Evolutionary conservation across 345 rosid genomes (phyloP), one percentile per base, ranked within the genome.

Genomic region (Euphorbia peplus): DNA sequence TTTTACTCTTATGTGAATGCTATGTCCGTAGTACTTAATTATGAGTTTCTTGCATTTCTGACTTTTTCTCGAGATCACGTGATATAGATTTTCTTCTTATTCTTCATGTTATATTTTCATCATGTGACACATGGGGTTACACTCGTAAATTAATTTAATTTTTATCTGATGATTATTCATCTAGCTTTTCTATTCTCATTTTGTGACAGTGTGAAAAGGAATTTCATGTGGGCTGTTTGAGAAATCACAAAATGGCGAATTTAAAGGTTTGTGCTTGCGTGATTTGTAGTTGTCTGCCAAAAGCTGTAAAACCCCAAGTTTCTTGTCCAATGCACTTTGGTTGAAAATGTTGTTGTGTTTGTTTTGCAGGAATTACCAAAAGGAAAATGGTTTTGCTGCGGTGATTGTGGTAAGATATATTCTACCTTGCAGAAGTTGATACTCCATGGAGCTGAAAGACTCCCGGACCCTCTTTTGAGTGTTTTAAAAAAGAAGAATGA

Each of bases 201-300:
- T 16, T 66, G 2, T 67, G 39, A 26, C 76, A 76, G 97, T 93
- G 98, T 63, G 98, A 91, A 84, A 89, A 85, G 83, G 98, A 93
- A 77, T 93, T 82, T 76, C 98, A 93, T 50, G 92, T 93, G 67
- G 93, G 97, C 76, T 93, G 98, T 79, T 74, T 93, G 77, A 89
- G 83, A 83, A 96, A 86, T 63, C 95, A 85, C 69, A 75, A 86
- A 63, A 84, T 89, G 71, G 91, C 85, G 58, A 89, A 89, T 79
- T 86, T 93, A 58, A 75, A 89, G 98, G 98, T 91, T 39, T 50
- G 71, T 26, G 42, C n/a, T 39, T 41, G 19, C 21, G 47, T 4
- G 25, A 19, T 37, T 68, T 44, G 11, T 56, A 22, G 22, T 30
- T 41, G 25, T 13, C 25, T 42, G 1, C 35, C 26, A 21, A 35